phyloP scores from a whole-genome alignment of 192 early-diverging fungal species.

The Backusella psychrophila region DNA sequence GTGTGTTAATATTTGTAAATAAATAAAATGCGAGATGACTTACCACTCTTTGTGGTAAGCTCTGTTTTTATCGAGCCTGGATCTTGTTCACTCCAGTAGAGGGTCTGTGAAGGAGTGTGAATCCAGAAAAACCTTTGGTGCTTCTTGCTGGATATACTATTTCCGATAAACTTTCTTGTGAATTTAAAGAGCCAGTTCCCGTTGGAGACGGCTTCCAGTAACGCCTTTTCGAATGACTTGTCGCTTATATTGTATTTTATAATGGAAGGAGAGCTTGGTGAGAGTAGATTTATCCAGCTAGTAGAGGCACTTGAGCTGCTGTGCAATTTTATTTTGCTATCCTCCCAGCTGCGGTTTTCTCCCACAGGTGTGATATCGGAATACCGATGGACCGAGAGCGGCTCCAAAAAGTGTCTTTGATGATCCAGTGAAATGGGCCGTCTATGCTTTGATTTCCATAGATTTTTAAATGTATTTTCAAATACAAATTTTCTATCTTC shows the following conservation, averaged over 20 bases:
- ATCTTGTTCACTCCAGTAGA: conserved; percentile 73
- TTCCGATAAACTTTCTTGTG: conserved; percentile 51
- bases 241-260: neutral
- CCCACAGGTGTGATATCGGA: neutral
- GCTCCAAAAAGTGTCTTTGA: neutral
- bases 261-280: neutral
- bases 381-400: neutral
- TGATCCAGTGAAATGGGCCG: neutral
- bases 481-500: conserved; percentile 6
- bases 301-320: neutral
- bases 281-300: neutral
- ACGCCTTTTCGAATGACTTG: neutral
- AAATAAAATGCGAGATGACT: conserved; percentile 6
- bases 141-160: conserved; percentile 49
- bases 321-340: neutral
- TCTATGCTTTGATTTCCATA: neutral
- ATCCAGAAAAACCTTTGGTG: conserved; percentile 80
- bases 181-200: conserved; percentile 74
- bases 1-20: neutral
- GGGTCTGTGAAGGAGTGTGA: conserved; percentile 70
- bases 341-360: neutral
- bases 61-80: conserved; percentile 44
- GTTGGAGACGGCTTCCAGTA: neutral
- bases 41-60: conserved; percentile 49
- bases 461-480: neutral